phyloP scores from a whole-genome alignment of 768 basidiomycete species.

The Sistotremastrum suecicum region DNA sequence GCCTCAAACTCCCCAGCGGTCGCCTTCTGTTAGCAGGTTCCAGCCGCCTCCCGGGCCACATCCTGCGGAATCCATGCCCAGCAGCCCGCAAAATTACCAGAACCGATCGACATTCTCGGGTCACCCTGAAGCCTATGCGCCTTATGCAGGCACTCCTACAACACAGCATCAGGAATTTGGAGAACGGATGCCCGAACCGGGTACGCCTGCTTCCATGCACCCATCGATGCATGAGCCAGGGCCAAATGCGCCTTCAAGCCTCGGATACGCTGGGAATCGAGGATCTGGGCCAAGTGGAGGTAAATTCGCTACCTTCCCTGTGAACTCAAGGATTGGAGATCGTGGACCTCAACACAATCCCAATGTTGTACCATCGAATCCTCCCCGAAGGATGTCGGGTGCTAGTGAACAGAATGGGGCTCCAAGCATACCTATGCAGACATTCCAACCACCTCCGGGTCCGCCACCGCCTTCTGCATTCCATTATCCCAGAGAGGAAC shows the following conservation, averaged over 20 bases:
- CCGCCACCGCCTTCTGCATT: slow-evolving; percentile 5
- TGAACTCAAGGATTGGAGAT: slow-evolving; percentile 6
- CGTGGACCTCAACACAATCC: no score
- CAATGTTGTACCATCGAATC: no score
- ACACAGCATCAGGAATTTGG: not conserved
- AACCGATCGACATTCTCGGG: not conserved
- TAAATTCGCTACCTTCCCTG: slow-evolving; percentile 58
- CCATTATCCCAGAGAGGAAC: slow-evolving; percentile 2
- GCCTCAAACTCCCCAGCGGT: not conserved
- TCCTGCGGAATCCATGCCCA: slow-evolving; percentile 27
- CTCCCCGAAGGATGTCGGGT: slow-evolving; percentile 15
- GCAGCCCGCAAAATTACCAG: not conserved
- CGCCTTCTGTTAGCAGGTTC: no score
- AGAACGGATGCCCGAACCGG: slow-evolving; percentile 1
- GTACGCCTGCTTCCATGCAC: not conserved
- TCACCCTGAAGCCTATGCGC: not conserved
- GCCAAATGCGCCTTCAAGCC: slow-evolving; percentile 2
- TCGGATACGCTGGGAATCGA: not conserved
- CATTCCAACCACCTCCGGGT: slow-evolving; percentile 5
- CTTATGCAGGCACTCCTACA: no score
- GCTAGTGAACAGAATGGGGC: slow-evolving; percentile 9
- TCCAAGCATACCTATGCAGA: slow-evolving; percentile 3
- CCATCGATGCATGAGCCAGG: slow-evolving; percentile 8
- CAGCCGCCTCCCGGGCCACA: slow-evolving; percentile 20
- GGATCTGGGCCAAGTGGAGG: slow-evolving; percentile 19